Evolutionary conservation across 805 yeast genomes (phyloP).

Genomic region (Schizosaccharomyces cryophilus): DNA sequence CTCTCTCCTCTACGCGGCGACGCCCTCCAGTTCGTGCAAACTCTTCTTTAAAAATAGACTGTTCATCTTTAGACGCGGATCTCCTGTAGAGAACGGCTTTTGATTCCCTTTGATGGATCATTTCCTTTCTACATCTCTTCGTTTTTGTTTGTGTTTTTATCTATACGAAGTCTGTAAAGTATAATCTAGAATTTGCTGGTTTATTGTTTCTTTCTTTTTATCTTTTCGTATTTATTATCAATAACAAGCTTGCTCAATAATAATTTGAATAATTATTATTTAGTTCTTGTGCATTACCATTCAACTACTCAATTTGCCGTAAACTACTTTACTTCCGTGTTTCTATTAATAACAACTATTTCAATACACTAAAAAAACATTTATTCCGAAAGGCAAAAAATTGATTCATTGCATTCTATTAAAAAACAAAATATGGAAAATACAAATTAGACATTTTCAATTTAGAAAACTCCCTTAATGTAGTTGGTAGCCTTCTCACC

Average conservation of each 20-base stretch:
- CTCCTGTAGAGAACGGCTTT: neutral
- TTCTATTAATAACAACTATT: too few relatives aligned
- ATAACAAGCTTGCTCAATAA: too few relatives aligned
- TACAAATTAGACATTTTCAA: neutral
- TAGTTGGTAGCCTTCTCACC: neutral
- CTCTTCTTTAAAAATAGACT: neutral
- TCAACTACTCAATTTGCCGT: too few relatives aligned
- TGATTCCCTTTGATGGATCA: neutral
- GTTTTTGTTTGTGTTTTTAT: neutral
- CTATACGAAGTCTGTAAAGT: neutral
- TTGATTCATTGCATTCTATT: neutral
- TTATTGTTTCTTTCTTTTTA: too few relatives aligned
- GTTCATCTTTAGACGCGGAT: neutral
- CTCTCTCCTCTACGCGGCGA: neutral
- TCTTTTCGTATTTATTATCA: too few relatives aligned
- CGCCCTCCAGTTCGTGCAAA: neutral
- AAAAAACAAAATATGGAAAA: neutral
- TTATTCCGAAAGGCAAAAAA: neutral
- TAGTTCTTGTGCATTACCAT: too few relatives aligned
- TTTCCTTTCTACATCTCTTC: neutral
- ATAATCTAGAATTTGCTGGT: too few relatives aligned
- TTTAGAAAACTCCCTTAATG: neutral
- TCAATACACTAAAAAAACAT: too few relatives aligned
- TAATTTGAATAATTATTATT: too few relatives aligned
- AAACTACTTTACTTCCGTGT: too few relatives aligned